phyloP scores from a whole-genome alignment of 495 filamentous ascomycete genomes.

The Staphylotrichum longicolle region DNA sequence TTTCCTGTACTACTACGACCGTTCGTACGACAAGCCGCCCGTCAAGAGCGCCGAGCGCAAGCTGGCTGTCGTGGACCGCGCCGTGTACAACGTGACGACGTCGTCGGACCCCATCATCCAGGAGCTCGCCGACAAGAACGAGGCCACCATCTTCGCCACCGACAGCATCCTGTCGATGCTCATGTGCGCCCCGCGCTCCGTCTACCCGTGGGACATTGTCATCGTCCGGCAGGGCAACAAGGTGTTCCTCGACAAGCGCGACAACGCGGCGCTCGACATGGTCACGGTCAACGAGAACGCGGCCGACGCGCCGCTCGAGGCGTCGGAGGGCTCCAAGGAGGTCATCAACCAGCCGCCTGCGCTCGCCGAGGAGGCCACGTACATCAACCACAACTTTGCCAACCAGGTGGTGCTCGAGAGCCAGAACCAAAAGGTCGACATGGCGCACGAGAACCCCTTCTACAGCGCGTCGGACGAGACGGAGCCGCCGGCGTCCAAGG shows the following conservation, averaged over 20 bases:
- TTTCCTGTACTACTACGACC: slow-evolving; percentile 97
- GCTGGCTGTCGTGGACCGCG: slow-evolving; percentile 82
- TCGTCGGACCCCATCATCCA: slow-evolving; percentile 95
- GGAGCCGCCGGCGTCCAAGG: slow-evolving; percentile 89
- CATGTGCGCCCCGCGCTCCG: slow-evolving; percentile 93
- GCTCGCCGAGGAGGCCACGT: slow-evolving; percentile 92
- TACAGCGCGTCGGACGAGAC: slow-evolving; percentile 91
- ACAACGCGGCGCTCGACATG: slow-evolving; percentile 88
- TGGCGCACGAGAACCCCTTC: slow-evolving; percentile 91
- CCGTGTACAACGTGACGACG: slow-evolving; percentile 96
- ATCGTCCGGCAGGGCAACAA: slow-evolving; percentile 88
- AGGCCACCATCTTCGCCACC: slow-evolving; percentile 95
- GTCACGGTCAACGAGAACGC: slow-evolving; percentile 99
- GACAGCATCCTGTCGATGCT: slow-evolving; percentile 97
- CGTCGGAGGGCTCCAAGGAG: slow-evolving; percentile 90
- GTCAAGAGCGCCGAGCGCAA: slow-evolving; percentile 84
- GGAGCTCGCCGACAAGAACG: slow-evolving; percentile 92
- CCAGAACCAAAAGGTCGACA: slow-evolving; percentile 69
- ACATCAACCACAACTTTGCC: slow-evolving; percentile 99
- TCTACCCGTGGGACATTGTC: slow-evolving; percentile 98
- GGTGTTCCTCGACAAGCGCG: slow-evolving; percentile 97
- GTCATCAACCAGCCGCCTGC: slow-evolving; percentile 86
- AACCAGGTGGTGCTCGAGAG: slow-evolving; percentile 88
- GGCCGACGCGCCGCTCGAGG: slow-evolving; percentile 89
- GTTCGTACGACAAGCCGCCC: slow-evolving; percentile 85